A percentile compares a stretch with the other conserved stretches of the same genome.
phyloP scores from a whole-genome alignment of 345 rosid species.

The Excoecaria cochinchinensis region DNA sequence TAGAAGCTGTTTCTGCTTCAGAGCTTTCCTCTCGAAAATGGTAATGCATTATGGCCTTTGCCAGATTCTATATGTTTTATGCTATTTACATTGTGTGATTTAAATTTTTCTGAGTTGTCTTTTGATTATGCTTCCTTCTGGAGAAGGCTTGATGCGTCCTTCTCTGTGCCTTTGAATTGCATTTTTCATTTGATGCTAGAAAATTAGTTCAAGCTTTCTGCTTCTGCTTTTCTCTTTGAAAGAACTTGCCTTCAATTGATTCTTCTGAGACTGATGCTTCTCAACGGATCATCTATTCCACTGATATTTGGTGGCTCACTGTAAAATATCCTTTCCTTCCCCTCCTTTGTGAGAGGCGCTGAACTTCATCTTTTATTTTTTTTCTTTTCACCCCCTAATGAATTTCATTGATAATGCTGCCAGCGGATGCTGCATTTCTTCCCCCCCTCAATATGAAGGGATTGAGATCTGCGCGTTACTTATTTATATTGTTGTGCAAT shows the following conservation, averaged over 20 bases:
- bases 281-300: no score
- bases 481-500: background rate
- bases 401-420: no score
- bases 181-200: background rate
- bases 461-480: no score
- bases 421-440: no score
- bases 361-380: background rate
- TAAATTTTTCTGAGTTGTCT: background rate
- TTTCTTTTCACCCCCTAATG: background rate
- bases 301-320: no score
- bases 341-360: background rate
- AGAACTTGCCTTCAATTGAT: no score
- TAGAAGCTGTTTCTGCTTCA: conserved; percentile 87
- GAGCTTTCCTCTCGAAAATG: conserved; percentile 70
- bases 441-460: background rate
- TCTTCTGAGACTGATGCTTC: no score
- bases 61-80: background rate
- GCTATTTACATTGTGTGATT: background rate
- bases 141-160: background rate
- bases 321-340: no score
- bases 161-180: background rate
- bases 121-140: background rate
- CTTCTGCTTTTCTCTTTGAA: background rate
- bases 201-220: background rate
- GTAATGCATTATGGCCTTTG: conserved; percentile 32